Base-by-base conservation (phyloP, 225 moss, liverwort and hornwort species). In the Antitrichia curtipendula region DNA sequence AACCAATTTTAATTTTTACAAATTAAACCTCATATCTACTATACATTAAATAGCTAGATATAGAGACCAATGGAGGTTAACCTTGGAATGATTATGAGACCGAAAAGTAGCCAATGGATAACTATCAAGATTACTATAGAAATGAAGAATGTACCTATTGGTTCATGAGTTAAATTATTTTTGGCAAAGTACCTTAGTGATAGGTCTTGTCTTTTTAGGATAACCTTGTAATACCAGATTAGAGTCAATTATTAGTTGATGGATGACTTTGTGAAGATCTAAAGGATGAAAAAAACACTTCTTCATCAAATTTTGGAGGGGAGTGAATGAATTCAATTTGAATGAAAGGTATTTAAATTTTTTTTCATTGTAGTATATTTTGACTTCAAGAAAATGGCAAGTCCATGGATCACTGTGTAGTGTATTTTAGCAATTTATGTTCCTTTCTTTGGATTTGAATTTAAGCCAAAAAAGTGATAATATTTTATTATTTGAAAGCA, bases 1-100 rank as follows among this genome's bases (percentile, higher is more conserved):
- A 3, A 2, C 32, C 8, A 49, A 3, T 12, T 20, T 20, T 4
- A 12, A 12, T 11, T 31, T 47, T 31, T 1, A 32, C 4, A 49
- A 12, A 32, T 13, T 19, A 32, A 74, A 49, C 4, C 8, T 13
- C 1, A 1, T 20, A 0, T 27, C 9, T 8, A 8, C 0, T 32
- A 0, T 13, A 50, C 21, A 8, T 49, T 9, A 49, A 49, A 49
- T 49, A 45, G 45, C n/a, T n/a, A n/a, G n/a, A n/a, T n/a, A n/a
- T n/a, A n/a, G n/a, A n/a, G n/a, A n/a, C n/a, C n/a, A n/a, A n/a
- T n/a, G n/a, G n/a, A n/a, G n/a, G n/a, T n/a, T n/a, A n/a, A n/a
- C n/a, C n/a, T n/a, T n/a, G n/a, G n/a, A n/a, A n/a, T n/a, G n/a
- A n/a, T n/a, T n/a, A n/a, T n/a, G n/a, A n/a, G n/a, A n/a, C n/a